Base-by-base conservation (phyloP, 257 asterid genomes). In the Schizonepeta tenuifolia region DNA sequence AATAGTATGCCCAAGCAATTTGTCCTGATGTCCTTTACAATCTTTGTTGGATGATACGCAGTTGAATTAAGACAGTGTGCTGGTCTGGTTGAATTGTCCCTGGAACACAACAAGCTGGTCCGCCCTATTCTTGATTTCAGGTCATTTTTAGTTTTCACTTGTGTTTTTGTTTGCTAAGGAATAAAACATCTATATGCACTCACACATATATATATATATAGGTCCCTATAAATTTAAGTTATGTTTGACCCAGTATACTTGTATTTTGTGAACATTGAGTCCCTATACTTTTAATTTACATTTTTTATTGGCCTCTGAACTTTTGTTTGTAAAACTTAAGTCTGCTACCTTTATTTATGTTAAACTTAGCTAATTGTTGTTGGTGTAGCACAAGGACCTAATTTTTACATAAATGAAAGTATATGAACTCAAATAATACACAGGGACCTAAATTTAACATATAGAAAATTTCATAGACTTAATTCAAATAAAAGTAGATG, bases 81-180 rank as follows among this genome's bases (percentile, higher is more conserved):
- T 73, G 87, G 88, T 79, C 89, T 95, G 64, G 87, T 95, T 72
- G 99, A 95, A 80, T 82, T 95, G 83, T 95, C 99, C 49, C 84
- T 95, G 89, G 99, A 92, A 77, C 99, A 95, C 91, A 95, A 95
- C 92, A 95, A 92, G 92, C 87, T 95, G 85, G 96, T 95, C 70
- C 89, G 99, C 51, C 99, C 99, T 53, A 90, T 92, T 78, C 96
- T 95, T 41, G 98, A 95, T 86, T 95, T 95, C 98, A 95, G 99
- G 99, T 95, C 89, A 78, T 73, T 57, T 51, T 77, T 60, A 65
- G 62, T 72, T 77, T 71, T 77, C 66, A 49, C 77, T 75, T 71
- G 9, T 66, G 40, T 55, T 65, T 74, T 61, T 59, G 10, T 71
- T 40, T 73, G 65, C 64, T 53, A 36, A 26, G 21, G 15, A 65